Evolutionary conservation across 2,329 filamentous ascomycete species (phyloP), one percentile per base, ranked within the genome.

Genomic region (Ilyonectria mors-panacis): DNA sequence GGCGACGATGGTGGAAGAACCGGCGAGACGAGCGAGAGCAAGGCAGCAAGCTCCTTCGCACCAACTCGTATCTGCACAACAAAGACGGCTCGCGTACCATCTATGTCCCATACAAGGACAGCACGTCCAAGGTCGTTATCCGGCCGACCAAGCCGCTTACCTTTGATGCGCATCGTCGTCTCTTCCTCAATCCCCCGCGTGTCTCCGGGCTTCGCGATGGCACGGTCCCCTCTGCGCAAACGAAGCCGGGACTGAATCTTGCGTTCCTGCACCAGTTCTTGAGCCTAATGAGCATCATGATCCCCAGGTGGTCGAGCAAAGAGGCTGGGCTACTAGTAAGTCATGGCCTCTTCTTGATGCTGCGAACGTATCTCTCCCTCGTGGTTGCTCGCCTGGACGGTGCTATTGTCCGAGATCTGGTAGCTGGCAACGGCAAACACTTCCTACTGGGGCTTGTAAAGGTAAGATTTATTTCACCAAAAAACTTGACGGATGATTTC

Each of bases 251-350:
- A 0, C 84, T 99, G 44, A 99, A 99, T 78, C 86, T 99, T 65
- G 96, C 96, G 12, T 99, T 99, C 76, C 81, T 99, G 59, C 96
- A 99, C 79, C 96, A 99, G 81, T 98, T 99, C 75, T 86, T 98
- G 58, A 98, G 95, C 77, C 84, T 99, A 61, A 90, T 98, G 83
- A 98, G 94, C 82, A 98, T 99, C 78, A 97, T 98, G 94, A 93
- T 99, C 69, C 96, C 96, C 6, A 87, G 95, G 70, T 97, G 95
- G 93, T 92, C 92, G 17, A 97, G 94, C 80, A 99, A 99, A 80
- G 96, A 98, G 83, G 95, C 95, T 0, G 95, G 95, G 1, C 83
- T 99, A 70, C 85, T 99, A 33, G 81, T 97, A 69, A 96, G 94
- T 76, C 96, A 99, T 77, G 92, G 93, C 19, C 86, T 94, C 33